These are phyloP conservation scores for Apophysomyces elegans DNA, from an alignment of 371 early-diverging fungal species.

Conservation along the genomic window DNA sequence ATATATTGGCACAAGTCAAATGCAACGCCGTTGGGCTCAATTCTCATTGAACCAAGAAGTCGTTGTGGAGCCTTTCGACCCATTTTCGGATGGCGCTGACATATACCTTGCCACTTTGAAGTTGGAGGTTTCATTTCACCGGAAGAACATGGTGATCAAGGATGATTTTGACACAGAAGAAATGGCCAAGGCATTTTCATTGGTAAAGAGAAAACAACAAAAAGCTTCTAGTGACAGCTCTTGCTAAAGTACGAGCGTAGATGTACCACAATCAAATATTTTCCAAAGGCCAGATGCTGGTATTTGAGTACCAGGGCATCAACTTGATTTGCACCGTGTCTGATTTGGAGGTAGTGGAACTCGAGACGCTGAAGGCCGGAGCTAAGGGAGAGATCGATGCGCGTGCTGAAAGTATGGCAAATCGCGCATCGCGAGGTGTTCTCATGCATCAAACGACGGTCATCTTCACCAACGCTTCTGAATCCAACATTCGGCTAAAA, in stretches of 20 bases:
- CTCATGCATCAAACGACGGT: constrained; percentile 75
- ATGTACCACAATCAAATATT: constrained; percentile 81
- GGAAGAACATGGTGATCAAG: constrained; percentile 57
- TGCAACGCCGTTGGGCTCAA: constrained; percentile 89
- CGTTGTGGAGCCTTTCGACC: constrained; percentile 76
- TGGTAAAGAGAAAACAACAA: constrained; percentile 37
- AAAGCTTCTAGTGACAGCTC: not conserved
- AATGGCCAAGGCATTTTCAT: constrained; percentile 67
- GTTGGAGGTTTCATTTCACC: constrained; percentile 69
- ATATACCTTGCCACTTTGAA: constrained; percentile 74
- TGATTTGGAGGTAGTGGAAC: constrained; percentile 65
- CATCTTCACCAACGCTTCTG: constrained; percentile 69
- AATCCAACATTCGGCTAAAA: constrained; percentile 77
- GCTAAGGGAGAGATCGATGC: constrained; percentile 46
- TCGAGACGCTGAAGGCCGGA: constrained; percentile 56
- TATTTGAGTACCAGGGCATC: constrained; percentile 84
- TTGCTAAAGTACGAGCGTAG: constrained; percentile 16
- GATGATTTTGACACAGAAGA: constrained; percentile 77
- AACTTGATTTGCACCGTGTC: constrained; percentile 65
- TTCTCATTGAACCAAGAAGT: constrained; percentile 85
- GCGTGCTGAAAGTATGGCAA: constrained; percentile 21
- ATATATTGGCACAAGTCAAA: constrained; percentile 73
- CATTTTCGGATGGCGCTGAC: constrained; percentile 59
- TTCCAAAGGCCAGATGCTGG: constrained; percentile 68
- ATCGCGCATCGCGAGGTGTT: constrained; percentile 63